These are phyloP conservation scores for Morella rubra DNA, from an alignment of 306 rosid genomes.

Conservation along the genomic window DNA sequence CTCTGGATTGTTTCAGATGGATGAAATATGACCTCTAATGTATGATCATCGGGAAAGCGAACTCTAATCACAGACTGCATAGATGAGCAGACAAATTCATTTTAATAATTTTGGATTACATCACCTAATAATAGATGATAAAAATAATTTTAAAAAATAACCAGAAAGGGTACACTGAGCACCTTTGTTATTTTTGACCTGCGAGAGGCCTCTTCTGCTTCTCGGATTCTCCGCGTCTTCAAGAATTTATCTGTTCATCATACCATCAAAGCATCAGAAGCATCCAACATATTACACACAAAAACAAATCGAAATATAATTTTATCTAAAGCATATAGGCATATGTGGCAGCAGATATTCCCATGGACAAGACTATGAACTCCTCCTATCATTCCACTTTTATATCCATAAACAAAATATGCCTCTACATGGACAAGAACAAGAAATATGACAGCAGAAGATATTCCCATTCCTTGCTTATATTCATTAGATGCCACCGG, in stretches of 20 bases:
- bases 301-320: too few relatives aligned
- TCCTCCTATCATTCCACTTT: neutral
- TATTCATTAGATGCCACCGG: neutral
- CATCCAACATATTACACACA: neutral
- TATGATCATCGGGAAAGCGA: slow-evolving; percentile 89
- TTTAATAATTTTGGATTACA: slow-evolving; percentile 1
- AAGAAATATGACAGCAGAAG: slow-evolving; percentile 3
- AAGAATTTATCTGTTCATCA: slow-evolving; percentile 60
- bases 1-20: slow-evolving; percentile 78
- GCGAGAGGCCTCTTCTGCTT: slow-evolving; percentile 85
- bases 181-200: slow-evolving; percentile 80
- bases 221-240: slow-evolving; percentile 79
- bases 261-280: neutral
- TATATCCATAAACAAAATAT: neutral
- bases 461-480: neutral
- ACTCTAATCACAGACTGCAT: slow-evolving; percentile 82
- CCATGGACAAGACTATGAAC: neutral
- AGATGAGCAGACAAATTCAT: slow-evolving; percentile 23
- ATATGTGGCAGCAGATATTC: neutral
- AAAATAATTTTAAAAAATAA: neutral
- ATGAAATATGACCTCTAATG: slow-evolving; percentile 82
- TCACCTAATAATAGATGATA: neutral
- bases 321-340: neutral
- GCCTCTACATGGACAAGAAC: neutral
- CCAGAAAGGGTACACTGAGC: slow-evolving; percentile 1